phyloP scores from a whole-genome alignment of 2,329 filamentous ascomycete species.

The Neofusicoccum ribis region DNA sequence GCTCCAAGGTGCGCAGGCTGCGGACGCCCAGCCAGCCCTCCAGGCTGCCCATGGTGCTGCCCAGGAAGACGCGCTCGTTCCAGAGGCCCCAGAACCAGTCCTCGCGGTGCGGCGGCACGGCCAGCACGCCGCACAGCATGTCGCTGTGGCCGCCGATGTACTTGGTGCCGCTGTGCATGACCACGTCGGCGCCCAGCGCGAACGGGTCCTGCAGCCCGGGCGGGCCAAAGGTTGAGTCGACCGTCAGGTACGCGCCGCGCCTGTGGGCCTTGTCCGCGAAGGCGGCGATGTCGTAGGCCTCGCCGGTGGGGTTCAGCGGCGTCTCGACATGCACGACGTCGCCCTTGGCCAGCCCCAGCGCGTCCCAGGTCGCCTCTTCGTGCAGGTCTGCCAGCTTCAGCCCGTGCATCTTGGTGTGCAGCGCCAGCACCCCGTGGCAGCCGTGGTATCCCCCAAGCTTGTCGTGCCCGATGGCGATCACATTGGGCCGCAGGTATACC shows the following conservation, averaged over 20 bases:
- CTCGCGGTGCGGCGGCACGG: slow-evolving; percentile 46
- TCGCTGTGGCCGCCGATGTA: slow-evolving; percentile 96
- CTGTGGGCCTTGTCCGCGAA: slow-evolving; percentile 73
- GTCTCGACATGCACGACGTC: slow-evolving; percentile 93
- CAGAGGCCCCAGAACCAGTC: slow-evolving; percentile 53
- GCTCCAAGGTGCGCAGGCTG: slow-evolving; percentile 79
- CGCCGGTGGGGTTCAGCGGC: slow-evolving; percentile 86
- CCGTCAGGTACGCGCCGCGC: slow-evolving; percentile 72
- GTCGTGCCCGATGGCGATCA: slow-evolving; percentile 64
- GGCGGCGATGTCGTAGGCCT: slow-evolving; percentile 69
- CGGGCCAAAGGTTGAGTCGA: slow-evolving; percentile 91
- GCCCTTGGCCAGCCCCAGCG: slow-evolving; percentile 67
- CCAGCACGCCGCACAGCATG: slow-evolving; percentile 83
- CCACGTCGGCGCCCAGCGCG: slow-evolving; percentile 73
- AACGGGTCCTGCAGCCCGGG: slow-evolving; percentile 89
- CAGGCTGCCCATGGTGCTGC: slow-evolving; percentile 81
- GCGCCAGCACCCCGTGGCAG: slow-evolving; percentile 77
- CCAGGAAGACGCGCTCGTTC: slow-evolving; percentile 73
- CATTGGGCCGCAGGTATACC: slow-evolving; percentile 78
- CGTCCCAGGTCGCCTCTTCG: slow-evolving; percentile 57
- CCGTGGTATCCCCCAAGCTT: slow-evolving; percentile 84
- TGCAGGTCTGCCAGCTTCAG: slow-evolving; percentile 69
- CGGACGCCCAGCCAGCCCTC: slow-evolving; percentile 91
- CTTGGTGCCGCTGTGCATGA: slow-evolving; percentile 94
- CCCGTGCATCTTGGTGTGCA: slow-evolving; percentile 74